These are phyloP conservation scores for Hymenoscyphus scutula DNA, from an alignment of 2,329 filamentous ascomycete species.

Conservation along the genomic window DNA sequence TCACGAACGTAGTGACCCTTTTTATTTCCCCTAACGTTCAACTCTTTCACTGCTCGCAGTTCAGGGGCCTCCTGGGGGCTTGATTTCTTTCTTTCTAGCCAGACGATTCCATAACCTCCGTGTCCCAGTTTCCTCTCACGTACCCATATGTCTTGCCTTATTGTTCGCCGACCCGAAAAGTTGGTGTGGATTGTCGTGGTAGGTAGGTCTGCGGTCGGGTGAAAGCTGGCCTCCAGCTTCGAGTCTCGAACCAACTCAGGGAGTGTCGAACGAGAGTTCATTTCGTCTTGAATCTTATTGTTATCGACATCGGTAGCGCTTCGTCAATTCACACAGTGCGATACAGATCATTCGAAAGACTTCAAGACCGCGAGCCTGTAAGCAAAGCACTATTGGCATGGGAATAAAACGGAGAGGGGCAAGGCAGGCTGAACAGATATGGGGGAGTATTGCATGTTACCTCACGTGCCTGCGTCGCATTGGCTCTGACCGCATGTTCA, in stretches of 20 bases:
- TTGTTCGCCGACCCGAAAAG: background rate
- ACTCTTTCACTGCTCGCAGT: conserved; percentile 1
- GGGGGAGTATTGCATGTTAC: background rate
- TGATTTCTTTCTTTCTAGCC: background rate
- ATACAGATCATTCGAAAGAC: background rate
- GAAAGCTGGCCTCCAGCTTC: background rate
- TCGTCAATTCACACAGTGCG: background rate
- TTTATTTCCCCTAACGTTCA: background rate
- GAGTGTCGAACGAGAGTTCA: background rate
- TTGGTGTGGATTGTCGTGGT: background rate
- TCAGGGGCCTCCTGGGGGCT: background rate
- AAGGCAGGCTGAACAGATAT: background rate
- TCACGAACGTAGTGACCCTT: background rate
- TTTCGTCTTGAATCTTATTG: background rate
- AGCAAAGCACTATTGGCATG: too few species aligned
- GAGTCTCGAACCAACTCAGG: conserved; percentile 2
- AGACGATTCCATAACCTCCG: background rate
- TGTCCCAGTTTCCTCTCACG: background rate
- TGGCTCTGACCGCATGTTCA: background rate
- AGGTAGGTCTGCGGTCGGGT: background rate
- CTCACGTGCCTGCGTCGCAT: too few species aligned
- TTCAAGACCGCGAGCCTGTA: background rate
- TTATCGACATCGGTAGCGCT: background rate
- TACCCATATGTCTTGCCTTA: background rate
- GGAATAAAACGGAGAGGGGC: background rate